phyloP scores from a whole-genome alignment of 2,329 filamentous ascomycete genomes.

The Fusarium heterosporum region DNA sequence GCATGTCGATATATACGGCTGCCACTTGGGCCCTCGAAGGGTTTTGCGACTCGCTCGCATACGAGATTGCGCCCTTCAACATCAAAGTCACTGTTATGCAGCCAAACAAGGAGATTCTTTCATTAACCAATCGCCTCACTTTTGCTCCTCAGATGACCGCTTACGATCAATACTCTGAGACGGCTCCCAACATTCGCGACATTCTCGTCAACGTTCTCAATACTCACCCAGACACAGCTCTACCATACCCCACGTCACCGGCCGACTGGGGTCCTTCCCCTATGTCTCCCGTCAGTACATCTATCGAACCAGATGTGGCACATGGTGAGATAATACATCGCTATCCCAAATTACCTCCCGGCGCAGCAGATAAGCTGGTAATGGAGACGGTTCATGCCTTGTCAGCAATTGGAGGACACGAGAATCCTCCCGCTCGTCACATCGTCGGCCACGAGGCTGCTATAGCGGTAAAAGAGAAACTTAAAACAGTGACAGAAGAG shows the following conservation, averaged over 20 bases:
- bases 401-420: conserved; percentile 91
- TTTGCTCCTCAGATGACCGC: conserved; percentile 81
- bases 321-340: conserved; percentile 68
- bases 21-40: conserved; percentile 96
- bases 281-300: conserved; percentile 48
- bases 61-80: conserved; percentile 97
- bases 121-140: conserved; percentile 86
- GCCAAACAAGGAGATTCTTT: conserved; percentile 91
- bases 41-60: conserved; percentile 94
- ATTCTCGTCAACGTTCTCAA: conserved; percentile 86
- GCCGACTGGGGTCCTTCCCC: conserved; percentile 48
- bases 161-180: conserved; percentile 54
- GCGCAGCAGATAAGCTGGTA: conserved; percentile 78
- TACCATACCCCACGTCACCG: conserved; percentile 48
- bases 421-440: conserved; percentile 93
- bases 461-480: conserved; percentile 89
- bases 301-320: conserved; percentile 51
- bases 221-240: conserved; percentile 73
- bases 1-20: conserved; percentile 89
- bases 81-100: conserved; percentile 96
- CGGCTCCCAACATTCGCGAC: conserved; percentile 83
- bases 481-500: conserved; percentile 96
- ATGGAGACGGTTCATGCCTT: conserved; percentile 92
- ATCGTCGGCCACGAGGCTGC: conserved; percentile 94
- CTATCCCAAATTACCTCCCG: conserved; percentile 78